These are phyloP conservation scores for Nyssa sinensis DNA, from an alignment of 148 eudicot species.

Conservation along the genomic window DNA sequence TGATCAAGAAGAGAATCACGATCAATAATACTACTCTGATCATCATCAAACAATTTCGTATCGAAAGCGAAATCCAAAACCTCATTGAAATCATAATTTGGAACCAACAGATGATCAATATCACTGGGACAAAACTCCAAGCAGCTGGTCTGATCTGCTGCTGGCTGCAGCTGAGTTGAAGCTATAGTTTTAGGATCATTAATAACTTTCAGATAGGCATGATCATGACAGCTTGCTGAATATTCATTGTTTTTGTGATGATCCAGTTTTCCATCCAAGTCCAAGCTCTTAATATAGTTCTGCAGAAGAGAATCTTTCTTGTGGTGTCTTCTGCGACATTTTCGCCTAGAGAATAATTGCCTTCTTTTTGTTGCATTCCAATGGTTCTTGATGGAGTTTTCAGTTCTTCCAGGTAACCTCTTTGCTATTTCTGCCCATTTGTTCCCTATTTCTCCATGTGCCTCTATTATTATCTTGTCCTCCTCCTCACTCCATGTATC, in stretches of 20 bases:
- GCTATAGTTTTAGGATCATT: background rate
- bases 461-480: slow-evolving; percentile 58
- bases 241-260: background rate
- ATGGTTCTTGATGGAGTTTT: slow-evolving; percentile 86
- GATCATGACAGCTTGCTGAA: background rate
- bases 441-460: slow-evolving; percentile 70
- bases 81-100: slow-evolving; percentile 39
- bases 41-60: slow-evolving; percentile 38
- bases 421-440: slow-evolving; percentile 95
- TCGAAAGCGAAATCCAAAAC: slow-evolving; percentile 47
- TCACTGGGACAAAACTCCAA: slow-evolving; percentile 16
- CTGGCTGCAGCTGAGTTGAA: too few relatives aligned
- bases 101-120: slow-evolving; percentile 22
- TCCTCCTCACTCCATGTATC: slow-evolving; percentile 91
- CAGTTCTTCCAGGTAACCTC: slow-evolving; percentile 69
- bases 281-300: slow-evolving; percentile 65
- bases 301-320: slow-evolving; percentile 59
- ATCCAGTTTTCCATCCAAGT: slow-evolving; percentile 31
- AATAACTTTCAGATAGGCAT: slow-evolving; percentile 4
- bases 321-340: slow-evolving; percentile 57
- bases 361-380: slow-evolving; percentile 91
- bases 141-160: background rate
- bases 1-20: slow-evolving; percentile 51
- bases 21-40: slow-evolving; percentile 38
- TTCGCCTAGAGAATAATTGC: slow-evolving; percentile 61